These are phyloP conservation scores for Physaria fendleri DNA, from an alignment of 345 rosid genomes.

Conservation along the genomic window DNA sequence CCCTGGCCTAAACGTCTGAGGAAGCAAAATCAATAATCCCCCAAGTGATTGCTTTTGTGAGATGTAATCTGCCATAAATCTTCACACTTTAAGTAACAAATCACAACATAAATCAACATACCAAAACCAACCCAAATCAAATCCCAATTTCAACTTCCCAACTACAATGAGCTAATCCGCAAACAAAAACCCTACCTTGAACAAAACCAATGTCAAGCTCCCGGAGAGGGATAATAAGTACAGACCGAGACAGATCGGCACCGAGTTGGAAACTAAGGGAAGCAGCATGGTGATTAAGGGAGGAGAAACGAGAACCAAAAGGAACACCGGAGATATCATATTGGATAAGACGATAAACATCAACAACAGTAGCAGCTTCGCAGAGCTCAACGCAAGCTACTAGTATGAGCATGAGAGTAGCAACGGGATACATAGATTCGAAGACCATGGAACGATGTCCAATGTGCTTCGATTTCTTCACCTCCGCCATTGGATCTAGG, in stretches of 20 bases:
- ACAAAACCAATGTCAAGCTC: conserved; percentile 59
- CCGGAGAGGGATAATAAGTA: conserved; percentile 72
- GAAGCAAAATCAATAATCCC: conserved; percentile 83
- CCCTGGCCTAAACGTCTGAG: conserved; percentile 52
- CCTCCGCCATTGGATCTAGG: conserved; percentile 32
- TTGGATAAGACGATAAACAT: conserved; percentile 94
- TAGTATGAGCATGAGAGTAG: conserved; percentile 62
- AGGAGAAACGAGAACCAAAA: conserved; percentile 88
- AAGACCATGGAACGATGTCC: conserved; percentile 31
- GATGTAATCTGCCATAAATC: conserved; percentile 62
- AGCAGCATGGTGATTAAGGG: conserved; percentile 84
- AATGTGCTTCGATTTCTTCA: conserved; percentile 31
- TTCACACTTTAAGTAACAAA: not conserved
- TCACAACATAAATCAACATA: not conserved
- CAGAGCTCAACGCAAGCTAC: conserved; percentile 91
- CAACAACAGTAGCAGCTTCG: conserved; percentile 91
- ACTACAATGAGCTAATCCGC: no score
- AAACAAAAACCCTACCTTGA: conserved; percentile 39
- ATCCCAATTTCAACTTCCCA: not conserved
- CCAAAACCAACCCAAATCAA: not conserved
- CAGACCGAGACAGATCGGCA: conserved; percentile 87
- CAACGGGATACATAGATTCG: conserved; percentile 61
- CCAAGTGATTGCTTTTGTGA: conserved; percentile 64
- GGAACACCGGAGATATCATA: conserved; percentile 89
- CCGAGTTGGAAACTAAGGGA: conserved; percentile 70